Evolutionary conservation across 2,329 filamentous ascomycete species (phyloP).

Genomic region (Colletotrichum abscissum): DNA sequence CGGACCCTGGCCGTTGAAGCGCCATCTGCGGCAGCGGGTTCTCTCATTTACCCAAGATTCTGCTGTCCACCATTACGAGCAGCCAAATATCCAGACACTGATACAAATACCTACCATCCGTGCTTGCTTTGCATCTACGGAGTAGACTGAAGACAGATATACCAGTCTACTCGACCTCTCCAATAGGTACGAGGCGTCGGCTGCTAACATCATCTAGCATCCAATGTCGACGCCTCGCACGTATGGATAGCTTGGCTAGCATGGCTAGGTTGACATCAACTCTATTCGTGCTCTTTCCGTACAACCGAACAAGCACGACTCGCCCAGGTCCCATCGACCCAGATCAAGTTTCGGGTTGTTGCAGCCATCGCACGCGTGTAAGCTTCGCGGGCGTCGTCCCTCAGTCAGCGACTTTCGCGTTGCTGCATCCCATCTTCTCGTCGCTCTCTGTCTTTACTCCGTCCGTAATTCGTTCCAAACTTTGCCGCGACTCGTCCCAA

Average conservation of each 20-base stretch:
- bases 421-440: constrained; percentile 6
- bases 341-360: constrained; percentile 17
- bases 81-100: background rate
- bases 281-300: background rate
- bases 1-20: constrained; percentile 1
- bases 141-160: background rate
- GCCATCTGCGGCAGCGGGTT: background rate
- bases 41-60: constrained; percentile 16
- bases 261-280: background rate
- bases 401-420: constrained; percentile 5
- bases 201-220: constrained; percentile 6
- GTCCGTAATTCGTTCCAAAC: background rate
- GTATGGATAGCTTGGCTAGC: background rate
- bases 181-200: background rate
- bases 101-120: background rate
- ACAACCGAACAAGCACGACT: background rate
- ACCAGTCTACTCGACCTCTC: background rate
- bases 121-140: background rate
- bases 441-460: background rate
- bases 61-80: constrained; percentile 14
- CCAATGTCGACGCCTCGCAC: background rate
- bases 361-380: constrained; percentile 18
- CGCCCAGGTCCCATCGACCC: constrained; percentile 3
- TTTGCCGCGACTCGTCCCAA: constrained; percentile 21
- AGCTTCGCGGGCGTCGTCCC: background rate